These are phyloP conservation scores for Emergomyces orientalis DNA, from an alignment of 2,329 filamentous ascomycete genomes.

Conservation along the genomic window DNA sequence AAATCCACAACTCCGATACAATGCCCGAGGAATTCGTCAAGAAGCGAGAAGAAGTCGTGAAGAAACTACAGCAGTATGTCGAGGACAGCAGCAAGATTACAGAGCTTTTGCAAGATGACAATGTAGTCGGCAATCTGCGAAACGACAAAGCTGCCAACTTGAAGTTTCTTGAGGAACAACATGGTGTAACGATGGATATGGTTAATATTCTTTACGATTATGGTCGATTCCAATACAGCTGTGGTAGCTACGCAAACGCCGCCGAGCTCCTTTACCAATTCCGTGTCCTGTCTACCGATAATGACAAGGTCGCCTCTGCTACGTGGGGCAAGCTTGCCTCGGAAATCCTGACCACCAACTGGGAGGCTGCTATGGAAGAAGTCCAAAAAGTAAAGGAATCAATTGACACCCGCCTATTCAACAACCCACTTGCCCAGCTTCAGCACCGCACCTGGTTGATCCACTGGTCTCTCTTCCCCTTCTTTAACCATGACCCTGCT, in stretches of 20 bases:
- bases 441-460: slow-evolving; percentile 95
- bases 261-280: slow-evolving; percentile 95
- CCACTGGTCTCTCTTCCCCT: slow-evolving; percentile 97
- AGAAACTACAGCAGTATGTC: slow-evolving; percentile 72
- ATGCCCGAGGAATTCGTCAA: slow-evolving; percentile 76
- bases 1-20: slow-evolving; percentile 70
- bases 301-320: slow-evolving; percentile 90
- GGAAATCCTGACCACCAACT: slow-evolving; percentile 90
- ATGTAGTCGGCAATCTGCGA: slow-evolving; percentile 80
- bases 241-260: slow-evolving; percentile 82
- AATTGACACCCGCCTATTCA: slow-evolving; percentile 92
- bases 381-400: slow-evolving; percentile 79
- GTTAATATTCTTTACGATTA: slow-evolving; percentile 93
- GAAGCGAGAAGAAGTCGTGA: slow-evolving; percentile 81
- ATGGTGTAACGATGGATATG: slow-evolving; percentile 90
- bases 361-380: slow-evolving; percentile 89
- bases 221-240: slow-evolving; percentile 96
- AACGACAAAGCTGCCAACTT: slow-evolving; percentile 98
- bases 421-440: slow-evolving; percentile 89
- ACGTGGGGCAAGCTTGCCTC: slow-evolving; percentile 97
- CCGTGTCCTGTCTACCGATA: slow-evolving; percentile 94
- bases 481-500: slow-evolving; percentile 93
- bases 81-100: slow-evolving; percentile 83
- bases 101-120: slow-evolving; percentile 75
- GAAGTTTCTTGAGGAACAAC: slow-evolving; percentile 93